Evolutionary conservation across 305 asterid genomes (phyloP), one percentile per base, ranked within the genome.

Genomic region (Solanum aculeatissimum): DNA sequence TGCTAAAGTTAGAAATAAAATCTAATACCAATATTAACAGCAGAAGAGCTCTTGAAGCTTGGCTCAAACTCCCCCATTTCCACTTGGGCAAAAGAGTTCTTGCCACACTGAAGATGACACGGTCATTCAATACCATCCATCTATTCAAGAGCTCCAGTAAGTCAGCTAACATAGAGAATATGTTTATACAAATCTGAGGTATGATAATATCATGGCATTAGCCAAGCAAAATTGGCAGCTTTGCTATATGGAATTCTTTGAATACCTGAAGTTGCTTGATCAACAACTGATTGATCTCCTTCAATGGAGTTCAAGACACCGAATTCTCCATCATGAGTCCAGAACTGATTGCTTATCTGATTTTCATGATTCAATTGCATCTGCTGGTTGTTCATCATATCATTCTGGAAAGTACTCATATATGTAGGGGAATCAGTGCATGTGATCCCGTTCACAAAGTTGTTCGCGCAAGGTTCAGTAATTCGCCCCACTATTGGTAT

Each of bases 11-110:
- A 94, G 94, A 85, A 89, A 85, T 80, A 85, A 65, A 7, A 68
- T 85, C 81, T 42, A 86, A 25, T 40, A 88, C 68, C 66, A 81
- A 84, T 86, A 83, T 83, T 85, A 87, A 53, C 66, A 78, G 89
- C 88, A 87, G 87, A 86, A 84, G 92, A 95, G 93, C 98, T 94
- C 98, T 92, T 91, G 92, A 89, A 91, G 92, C 78, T 90, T 88
- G 97, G 95, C 93, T 92, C 92, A 93, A 95, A 92, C 96, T 91
- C 98, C 87, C 99, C 98, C 93, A 88, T 89, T 88, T 91, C 92
- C 94, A 93, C 94, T 95, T 89, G 94, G 98, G 98, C 89, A 83
- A 75, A 62, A 90, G 93, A 90, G 93, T 92, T 92, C 88, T 91
- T 87, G 86, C 95, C 86, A n/a, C 32, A 23, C 77, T 65, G 84